Evolutionary conservation across 2,329 filamentous ascomycete genomes (phyloP).

Genomic region (Scopulariopsis brevicaulis): DNA sequence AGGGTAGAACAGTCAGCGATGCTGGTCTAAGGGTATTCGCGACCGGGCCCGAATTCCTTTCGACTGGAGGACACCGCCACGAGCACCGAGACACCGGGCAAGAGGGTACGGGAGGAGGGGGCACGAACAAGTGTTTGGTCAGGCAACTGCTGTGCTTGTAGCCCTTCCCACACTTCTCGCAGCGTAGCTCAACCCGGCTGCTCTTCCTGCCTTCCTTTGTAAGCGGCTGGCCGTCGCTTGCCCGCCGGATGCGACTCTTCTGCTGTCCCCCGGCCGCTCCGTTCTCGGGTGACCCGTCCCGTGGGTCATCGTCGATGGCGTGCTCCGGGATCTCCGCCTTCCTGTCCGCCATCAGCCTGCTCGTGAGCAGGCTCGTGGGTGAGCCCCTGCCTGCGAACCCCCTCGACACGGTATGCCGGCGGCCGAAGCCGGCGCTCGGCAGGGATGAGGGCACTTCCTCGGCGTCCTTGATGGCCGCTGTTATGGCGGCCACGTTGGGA

Average conservation of each 20-base stretch:
- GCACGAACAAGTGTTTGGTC: slow-evolving; percentile 98
- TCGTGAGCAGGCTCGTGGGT: slow-evolving; percentile 37
- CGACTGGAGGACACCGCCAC: neutral
- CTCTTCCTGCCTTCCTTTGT: slow-evolving; percentile 71
- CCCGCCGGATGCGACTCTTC: slow-evolving; percentile 43
- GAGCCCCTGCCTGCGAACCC: slow-evolving; percentile 34
- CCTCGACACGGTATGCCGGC: slow-evolving; percentile 9
- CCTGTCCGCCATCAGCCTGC: slow-evolving; percentile 36
- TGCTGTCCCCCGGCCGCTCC: slow-evolving; percentile 30
- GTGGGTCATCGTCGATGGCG: slow-evolving; percentile 59
- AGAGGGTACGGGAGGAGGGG: slow-evolving; percentile 24
- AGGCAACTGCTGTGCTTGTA: slow-evolving; percentile 99
- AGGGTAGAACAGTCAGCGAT: slow-evolving; percentile 8
- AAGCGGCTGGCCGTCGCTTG: slow-evolving; percentile 80
- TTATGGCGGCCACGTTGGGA: slow-evolving; percentile 56
- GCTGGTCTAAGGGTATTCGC: neutral
- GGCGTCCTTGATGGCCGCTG: slow-evolving; percentile 51
- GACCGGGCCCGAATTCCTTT: neutral
- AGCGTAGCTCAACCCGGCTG: slow-evolving; percentile 78
- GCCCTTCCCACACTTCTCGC: slow-evolving; percentile 96
- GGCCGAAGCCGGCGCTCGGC: slow-evolving; percentile 10
- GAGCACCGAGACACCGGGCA: slow-evolving; percentile 21
- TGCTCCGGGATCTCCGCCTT: slow-evolving; percentile 43
- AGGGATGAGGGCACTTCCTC: slow-evolving; percentile 2
- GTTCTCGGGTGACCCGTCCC: slow-evolving; percentile 45